Evolutionary conservation across 2,329 filamentous ascomycete genomes (phyloP).

Genomic region (Malbranchea cinnamomea): DNA sequence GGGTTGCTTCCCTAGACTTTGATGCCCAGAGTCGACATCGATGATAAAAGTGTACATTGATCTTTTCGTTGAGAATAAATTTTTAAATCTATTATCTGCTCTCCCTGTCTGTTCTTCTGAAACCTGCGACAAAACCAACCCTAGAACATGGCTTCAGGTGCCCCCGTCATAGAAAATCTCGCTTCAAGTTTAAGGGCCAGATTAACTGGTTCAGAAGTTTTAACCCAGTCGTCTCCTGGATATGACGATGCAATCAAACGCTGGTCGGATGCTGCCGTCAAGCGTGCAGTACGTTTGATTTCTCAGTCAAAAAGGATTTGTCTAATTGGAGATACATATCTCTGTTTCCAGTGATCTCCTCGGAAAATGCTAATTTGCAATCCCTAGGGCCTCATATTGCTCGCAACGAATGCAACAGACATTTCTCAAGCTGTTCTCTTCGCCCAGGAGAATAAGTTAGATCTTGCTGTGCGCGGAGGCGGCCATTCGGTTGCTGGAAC

Average conservation of each 20-base stretch:
- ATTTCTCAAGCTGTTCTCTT: conserved; percentile 30
- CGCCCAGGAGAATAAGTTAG: conserved; percentile 29
- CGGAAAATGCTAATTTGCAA: too few relatives aligned
- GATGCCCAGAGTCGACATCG: too few relatives aligned
- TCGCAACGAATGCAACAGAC: conserved; percentile 25
- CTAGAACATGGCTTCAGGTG: neutral
- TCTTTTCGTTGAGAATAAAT: too few relatives aligned
- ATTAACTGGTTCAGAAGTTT: conserved; percentile 6
- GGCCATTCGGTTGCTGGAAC: conserved; percentile 41
- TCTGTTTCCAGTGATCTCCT: neutral
- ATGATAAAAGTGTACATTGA: too few relatives aligned
- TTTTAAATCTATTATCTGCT: too few relatives aligned
- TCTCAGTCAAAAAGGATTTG: neutral
- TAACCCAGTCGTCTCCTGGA: conserved; percentile 9
- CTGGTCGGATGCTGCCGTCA: conserved; percentile 12
- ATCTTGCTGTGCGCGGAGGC: conserved; percentile 40
- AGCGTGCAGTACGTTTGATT: conserved; percentile 10
- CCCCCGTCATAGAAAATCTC: conserved; percentile 9
- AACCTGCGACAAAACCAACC: neutral
- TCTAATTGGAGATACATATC: neutral
- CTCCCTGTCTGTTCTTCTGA: too few relatives aligned
- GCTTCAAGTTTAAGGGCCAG: conserved; percentile 7
- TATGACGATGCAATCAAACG: conserved; percentile 12
- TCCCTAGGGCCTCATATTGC: conserved; percentile 28
- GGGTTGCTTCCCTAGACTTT: too few relatives aligned